Percentiles rank a stretch among this genome's conserved stretches.
Conservation (phyloP, 2,329 filamentous ascomycete genomes). For the Pyrenophora seminiperda region DNA sequence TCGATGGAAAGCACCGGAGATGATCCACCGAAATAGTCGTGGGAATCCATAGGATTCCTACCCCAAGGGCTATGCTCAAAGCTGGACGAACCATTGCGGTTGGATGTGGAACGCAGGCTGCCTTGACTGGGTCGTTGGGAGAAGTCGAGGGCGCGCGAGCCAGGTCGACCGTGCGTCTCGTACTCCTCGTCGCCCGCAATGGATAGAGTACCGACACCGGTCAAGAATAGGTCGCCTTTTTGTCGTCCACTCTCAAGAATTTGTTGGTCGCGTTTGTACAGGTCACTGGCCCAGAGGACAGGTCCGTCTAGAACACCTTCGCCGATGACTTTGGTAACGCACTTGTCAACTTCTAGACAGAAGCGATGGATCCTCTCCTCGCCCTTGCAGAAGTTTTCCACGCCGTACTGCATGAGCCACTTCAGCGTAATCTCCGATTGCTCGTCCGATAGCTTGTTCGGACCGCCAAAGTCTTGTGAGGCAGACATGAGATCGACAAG, state of each 20-base stretch:
- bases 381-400: constrained; percentile 92
- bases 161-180: constrained; percentile 46
- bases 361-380: constrained; percentile 96
- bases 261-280: constrained; percentile 79
- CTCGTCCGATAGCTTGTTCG: constrained; percentile 94
- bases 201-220: constrained; percentile 54
- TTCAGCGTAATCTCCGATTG: constrained; percentile 82
- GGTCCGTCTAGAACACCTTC: constrained; percentile 84
- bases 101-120: constrained; percentile 63
- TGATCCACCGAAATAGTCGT: constrained; percentile 71
- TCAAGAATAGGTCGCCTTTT: constrained; percentile 56
- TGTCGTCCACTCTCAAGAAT: constrained; percentile 59
- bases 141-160: constrained; percentile 52
- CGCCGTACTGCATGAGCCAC: constrained; percentile 80
- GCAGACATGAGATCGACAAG: constrained; percentile 87
- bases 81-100: constrained; percentile 71
- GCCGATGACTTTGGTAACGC: constrained; percentile 82
- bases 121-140: constrained; percentile 59
- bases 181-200: constrained; percentile 56
- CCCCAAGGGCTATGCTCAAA: constrained; percentile 71
- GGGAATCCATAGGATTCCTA: constrained; percentile 68
- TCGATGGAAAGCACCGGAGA: constrained; percentile 75
- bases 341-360: constrained; percentile 85
- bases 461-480: constrained; percentile 80
- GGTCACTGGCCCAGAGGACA: constrained; percentile 88